Conservation (phyloP, 768 basidiomycete species). For the Trametes sanguinea region DNA sequence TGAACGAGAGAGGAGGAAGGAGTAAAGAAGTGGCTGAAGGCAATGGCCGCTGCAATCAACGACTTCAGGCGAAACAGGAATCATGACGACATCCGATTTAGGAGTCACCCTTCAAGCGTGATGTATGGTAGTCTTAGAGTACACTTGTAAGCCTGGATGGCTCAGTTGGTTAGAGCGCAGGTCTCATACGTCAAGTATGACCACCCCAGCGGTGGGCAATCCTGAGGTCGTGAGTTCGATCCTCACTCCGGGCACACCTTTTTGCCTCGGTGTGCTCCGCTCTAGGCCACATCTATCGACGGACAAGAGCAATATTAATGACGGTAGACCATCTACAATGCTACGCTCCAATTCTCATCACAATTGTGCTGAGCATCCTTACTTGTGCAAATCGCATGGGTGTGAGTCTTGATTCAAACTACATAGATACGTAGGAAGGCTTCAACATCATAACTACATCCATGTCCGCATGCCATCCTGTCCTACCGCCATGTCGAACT, state of each 20-base stretch:
- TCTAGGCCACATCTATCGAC: no score
- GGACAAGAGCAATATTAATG: no score
- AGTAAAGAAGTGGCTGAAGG: no score
- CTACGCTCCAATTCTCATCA: no score
- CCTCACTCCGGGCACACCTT: conserved; percentile 22
- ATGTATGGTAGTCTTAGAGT: background rate
- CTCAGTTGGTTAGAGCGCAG: conserved; percentile 27
- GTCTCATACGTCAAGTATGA: conserved; percentile 21
- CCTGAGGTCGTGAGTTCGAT: conserved; percentile 27
- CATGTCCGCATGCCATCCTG: background rate
- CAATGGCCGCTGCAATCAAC: no score
- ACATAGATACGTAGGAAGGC: no score
- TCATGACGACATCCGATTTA: background rate
- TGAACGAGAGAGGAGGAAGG: no score
- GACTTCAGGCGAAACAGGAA: no score
- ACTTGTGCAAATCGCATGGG: no score
- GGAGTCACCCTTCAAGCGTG: background rate
- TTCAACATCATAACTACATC: background rate
- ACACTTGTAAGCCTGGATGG: conserved; percentile 15
- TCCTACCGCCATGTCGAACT: background rate
- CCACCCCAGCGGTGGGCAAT: conserved; percentile 9
- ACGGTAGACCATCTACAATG: no score
- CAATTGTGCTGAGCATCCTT: no score
- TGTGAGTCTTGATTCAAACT: no score
- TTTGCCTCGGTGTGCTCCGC: background rate